Base-by-base conservation (phyloP, 2,329 filamentous ascomycete genomes). In the Cytospora schulzeri region DNA sequence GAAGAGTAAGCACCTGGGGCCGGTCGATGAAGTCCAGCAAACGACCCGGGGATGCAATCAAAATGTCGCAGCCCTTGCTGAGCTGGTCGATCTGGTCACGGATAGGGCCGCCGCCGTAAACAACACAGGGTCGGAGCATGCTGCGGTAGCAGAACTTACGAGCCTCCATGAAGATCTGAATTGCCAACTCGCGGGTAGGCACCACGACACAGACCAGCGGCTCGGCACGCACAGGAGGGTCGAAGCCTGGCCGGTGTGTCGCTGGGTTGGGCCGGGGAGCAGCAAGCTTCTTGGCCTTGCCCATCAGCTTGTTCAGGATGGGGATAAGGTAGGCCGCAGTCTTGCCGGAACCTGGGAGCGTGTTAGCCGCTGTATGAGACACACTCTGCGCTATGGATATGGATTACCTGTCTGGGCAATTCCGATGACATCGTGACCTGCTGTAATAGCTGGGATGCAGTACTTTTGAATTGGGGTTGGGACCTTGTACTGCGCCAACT, bases 101-200 rank as follows among this genome's bases (percentile, higher is more conserved):
- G n/a, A 87, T 72, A 0, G 92, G 91, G 8, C 88, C 88, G 68
- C 95, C 95, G 57, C 95, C 95, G 70, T 98, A 99, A 33, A 90
- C 82, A 52, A 96, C 92, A 70, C 91, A 93, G 28, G 95, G 94
- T 50, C 95, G 92, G 64, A 99, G 83, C 92, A 96, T 97, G 4
- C 91, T 93, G 1, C 95, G 89, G 72, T 99, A 99, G 75, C 93
- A 97, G 57, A 98, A 87, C 70, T 94, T 92, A 67, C 95, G 90
- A 29, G 92, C 89, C 75, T 98, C 94, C 68, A 97, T 92, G 77
- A 97, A 98, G 70, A 98, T 97, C 74, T 99, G 95, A 2, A 93
- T 90, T 0, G 93, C 92, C 6, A 99, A 79, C 81, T 99, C 95
- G 41, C 95, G 91, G 61, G 91, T 95, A 0, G 95, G 95, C 14